Conservation (phyloP, 2,329 filamentous ascomycete genomes). For the Falciphora oryzae region DNA sequence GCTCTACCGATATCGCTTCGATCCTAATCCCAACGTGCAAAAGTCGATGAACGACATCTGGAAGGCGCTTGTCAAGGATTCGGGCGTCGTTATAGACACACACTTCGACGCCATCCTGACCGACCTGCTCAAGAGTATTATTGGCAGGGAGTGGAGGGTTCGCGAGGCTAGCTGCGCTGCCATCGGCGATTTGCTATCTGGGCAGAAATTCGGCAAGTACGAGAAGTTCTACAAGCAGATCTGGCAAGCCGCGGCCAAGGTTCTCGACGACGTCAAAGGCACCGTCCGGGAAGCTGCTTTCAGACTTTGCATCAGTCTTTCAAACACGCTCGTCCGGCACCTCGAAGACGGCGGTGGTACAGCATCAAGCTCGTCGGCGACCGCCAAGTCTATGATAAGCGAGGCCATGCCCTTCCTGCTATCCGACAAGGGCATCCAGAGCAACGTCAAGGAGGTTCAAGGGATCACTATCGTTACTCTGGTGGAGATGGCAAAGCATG, state of each 20-base stretch:
- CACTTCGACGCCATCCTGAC: conserved; percentile 87
- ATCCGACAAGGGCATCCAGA: conserved; percentile 84
- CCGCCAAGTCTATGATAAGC: conserved; percentile 72
- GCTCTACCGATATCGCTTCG: conserved; percentile 88
- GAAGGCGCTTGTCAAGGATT: conserved; percentile 90
- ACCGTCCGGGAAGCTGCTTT: conserved; percentile 78
- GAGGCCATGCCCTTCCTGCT: conserved; percentile 87
- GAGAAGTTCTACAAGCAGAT: conserved; percentile 79
- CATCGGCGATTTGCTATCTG: conserved; percentile 80
- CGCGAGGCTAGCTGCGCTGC: conserved; percentile 89
- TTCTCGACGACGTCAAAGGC: conserved; percentile 93
- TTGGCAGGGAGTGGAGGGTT: conserved; percentile 90
- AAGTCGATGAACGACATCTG: conserved; percentile 97
- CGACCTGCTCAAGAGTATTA: conserved; percentile 77
- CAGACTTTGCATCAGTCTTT: conserved; percentile 75
- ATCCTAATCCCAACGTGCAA: conserved; percentile 89
- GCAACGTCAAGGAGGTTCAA: conserved; percentile 80
- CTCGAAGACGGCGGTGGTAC: conserved; percentile 65
- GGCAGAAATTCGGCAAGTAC: conserved; percentile 69
- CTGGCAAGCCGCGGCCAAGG: conserved; percentile 80
- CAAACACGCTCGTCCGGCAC: conserved; percentile 77
- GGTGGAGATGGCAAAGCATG: conserved; percentile 84
- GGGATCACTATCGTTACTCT: conserved; percentile 77
- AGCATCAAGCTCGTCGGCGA: conserved; percentile 37
- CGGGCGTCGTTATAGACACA: conserved; percentile 65